Evolutionary conservation across 805 yeast species (phyloP), one percentile per base, ranked within the genome.

Genomic region (Candida gorgasii): DNA sequence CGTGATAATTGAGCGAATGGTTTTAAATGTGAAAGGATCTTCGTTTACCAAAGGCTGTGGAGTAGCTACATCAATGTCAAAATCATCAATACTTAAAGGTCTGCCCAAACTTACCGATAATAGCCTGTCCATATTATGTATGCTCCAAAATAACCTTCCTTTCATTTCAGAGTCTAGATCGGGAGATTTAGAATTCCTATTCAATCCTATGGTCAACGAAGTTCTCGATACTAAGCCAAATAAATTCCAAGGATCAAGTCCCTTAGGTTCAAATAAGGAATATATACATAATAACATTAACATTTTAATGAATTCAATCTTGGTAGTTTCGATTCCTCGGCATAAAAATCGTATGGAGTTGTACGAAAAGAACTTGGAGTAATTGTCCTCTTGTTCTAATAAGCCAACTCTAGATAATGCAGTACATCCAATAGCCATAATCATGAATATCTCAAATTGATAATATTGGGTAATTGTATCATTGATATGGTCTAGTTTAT

Each of bases 351-450:
- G 32, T 65, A 71, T 30, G 72, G 67, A 33, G 70, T 48, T 39
- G 23, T 42, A 38, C 12, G 39, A 41, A 16, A 45, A 45, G 18
- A 11, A 41, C 29, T 42, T 34, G 16, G 45, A 38, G 17, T 33
- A 41, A 15, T 46, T 47, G 30, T 50, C 51, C 4, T 63, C 67
- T 39, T 62, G 63, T 23, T 42, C 22, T 8, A 53, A 38, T 6
- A 49, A 35, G 2, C 54, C 46, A 23, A 42, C 43, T 27, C 55
- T 28, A 39, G 59, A 72, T 38, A 78, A 55, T 2, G 79, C 69
- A 8, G 79, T 72, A 42, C 79, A 75, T 1, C 83, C 82, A 31
- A 76, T 73, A 4, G 80, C 78, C 59, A 76, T 63, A 2, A 76
- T 69, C 76, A 79, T 72, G 52, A 69, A 72, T 8, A 78, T 48